Evolutionary conservation across 768 basidiomycete genomes (phyloP), one percentile per base, ranked within the genome.

Genomic region (Pilatotrama ljubarskyi): DNA sequence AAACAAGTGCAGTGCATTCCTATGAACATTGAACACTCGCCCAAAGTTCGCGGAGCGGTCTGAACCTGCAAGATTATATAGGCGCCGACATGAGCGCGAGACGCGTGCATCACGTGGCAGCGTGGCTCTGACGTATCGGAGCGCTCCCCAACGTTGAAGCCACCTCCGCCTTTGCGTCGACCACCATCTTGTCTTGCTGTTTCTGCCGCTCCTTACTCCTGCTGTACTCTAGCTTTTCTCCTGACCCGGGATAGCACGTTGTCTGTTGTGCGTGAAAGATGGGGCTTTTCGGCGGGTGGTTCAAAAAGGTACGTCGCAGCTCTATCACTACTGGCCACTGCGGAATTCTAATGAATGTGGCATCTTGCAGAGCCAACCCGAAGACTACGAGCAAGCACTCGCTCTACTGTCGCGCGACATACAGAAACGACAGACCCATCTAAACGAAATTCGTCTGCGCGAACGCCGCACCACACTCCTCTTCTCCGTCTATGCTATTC

Each of bases 361-460:
- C 24, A 3, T 26, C 13, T 1, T 26, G 20, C 55, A 82, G 82
- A 79, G 75, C 69, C 74, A 77, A 41, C 80, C 86, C 17, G 88
- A 91, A 65, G 88, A 95, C 76, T 92, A 88, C 69, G 91, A 92
- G 68, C 80, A 85, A 20, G 74, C 91, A 58, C 83, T 95, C 26
- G 81, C 87, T 22, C 73, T 76, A 44, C 80, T 95, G 53, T 85
- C 86, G 9, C 72, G 76, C 22, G 83, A 89, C 68, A 88, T 95
- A 56, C 82, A 85, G 68, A 85, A 87, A 61, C 84, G 89, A 14
- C 87, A 91, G 73, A 78, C 83, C 41, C 81, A 83, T 58, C 82
- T 95, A 15, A 84, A 88, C 1, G 93, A 93, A 69, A 90, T 96
- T 64, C 85, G 91, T n/a, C 75, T 91, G 55, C 84, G 93, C 41